Evolutionary conservation across 345 rosid genomes (phyloP), one percentile per base, ranked within the genome.

Genomic region (Clausena lansium): DNA sequence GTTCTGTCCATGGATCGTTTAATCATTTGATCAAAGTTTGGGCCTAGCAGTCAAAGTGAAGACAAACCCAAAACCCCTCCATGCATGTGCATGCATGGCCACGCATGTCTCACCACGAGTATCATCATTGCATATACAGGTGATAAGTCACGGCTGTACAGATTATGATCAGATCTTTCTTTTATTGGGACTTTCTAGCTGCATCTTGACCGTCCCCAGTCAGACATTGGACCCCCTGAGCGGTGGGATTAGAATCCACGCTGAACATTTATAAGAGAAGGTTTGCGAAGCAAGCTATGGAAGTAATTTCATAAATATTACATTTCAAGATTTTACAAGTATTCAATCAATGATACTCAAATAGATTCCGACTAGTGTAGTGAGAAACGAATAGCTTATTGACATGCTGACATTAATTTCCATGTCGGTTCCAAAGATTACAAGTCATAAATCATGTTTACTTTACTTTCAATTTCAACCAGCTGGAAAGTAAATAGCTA

Each of bases 31-130:
- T 28, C 13, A 9, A 7, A 62, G 35, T 10, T 67, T 50, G 79
- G 57, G 39, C 41, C 57, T 13, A n/a, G 14, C 27, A 24, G 7
- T 14, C 27, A 54, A 11, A 4, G 41, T 2, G 55, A 7, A 38
- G 52, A 54, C 62, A 74, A 74, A 75, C 41, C 25, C 22, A 19
- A 62, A 36, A 8, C 33, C 35, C n/a, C 38, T 50, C 64, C 0
- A 0, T 32, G 68, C 57, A 80, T 74, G 71, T 79, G 77, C 33
- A 15, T 80, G 76, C 73, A 72, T 67, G 78, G 73, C 76, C 78
- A 73, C 55, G 67, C 73, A 55, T 78, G 74, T 72, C 52, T 45
- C 65, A 20, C 17, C 24, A 54, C 24, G 17, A 13, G 50, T 45
- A 60, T 62, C 78, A 59, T 28, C 33, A 69, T 60, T 33, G 32